phyloP scores from a whole-genome alignment of 2,329 filamentous ascomycete species.

The Stemphylium beticola region DNA sequence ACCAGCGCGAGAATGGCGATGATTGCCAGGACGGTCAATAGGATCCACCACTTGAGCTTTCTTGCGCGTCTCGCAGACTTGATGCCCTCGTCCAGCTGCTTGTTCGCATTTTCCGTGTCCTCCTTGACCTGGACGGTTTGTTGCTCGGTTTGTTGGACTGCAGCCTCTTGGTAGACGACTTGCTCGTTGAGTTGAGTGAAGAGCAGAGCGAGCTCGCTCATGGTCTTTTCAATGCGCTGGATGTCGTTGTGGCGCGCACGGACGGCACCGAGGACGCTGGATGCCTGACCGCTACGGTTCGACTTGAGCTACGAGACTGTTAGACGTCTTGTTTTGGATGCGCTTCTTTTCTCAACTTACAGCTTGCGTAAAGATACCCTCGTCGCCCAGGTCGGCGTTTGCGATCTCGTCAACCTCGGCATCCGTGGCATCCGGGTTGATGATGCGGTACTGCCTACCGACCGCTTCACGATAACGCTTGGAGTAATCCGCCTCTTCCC shows the following conservation, averaged over 20 bases:
- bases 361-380: slow-evolving; percentile 82
- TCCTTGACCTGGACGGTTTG: slow-evolving; percentile 70
- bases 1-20: slow-evolving; percentile 57
- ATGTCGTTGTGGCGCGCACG: slow-evolving; percentile 84
- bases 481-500: slow-evolving; percentile 74
- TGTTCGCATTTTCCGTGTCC: slow-evolving; percentile 72
- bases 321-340: background rate
- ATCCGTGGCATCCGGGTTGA: slow-evolving; percentile 80
- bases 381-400: slow-evolving; percentile 74
- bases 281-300: slow-evolving; percentile 76
- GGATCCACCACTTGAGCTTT: slow-evolving; percentile 83
- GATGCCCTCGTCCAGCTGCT: slow-evolving; percentile 72
- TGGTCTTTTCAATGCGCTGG: slow-evolving; percentile 77
- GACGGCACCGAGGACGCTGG: slow-evolving; percentile 76
- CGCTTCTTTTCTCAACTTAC: slow-evolving; percentile 58
- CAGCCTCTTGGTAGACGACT: slow-evolving; percentile 73
- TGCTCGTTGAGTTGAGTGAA: slow-evolving; percentile 78
- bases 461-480: slow-evolving; percentile 78
- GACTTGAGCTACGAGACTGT: slow-evolving; percentile 65
- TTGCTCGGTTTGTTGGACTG: slow-evolving; percentile 67
- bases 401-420: slow-evolving; percentile 72
- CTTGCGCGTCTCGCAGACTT: slow-evolving; percentile 69
- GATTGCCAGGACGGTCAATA: slow-evolving; percentile 62
- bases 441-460: slow-evolving; percentile 78
- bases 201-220: slow-evolving; percentile 71